These are phyloP conservation scores for Curvularia spicifera DNA, from an alignment of 2,329 filamentous ascomycete genomes.

Conservation along the genomic window DNA sequence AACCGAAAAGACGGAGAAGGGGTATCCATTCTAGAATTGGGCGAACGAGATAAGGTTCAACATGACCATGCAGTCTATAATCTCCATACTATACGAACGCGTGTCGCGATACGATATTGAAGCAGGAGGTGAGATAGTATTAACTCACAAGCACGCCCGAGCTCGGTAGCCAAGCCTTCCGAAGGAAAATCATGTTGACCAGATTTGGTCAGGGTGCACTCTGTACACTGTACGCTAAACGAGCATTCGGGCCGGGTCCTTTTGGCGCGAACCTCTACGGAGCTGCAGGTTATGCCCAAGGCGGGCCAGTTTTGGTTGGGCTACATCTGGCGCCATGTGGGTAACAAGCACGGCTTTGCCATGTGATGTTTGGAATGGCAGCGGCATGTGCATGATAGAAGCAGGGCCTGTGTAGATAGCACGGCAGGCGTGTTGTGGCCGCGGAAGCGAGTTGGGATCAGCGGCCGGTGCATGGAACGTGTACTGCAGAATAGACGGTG, in stretches of 20 bases:
- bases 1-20: slow-evolving; percentile 64
- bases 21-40: slow-evolving; percentile 64
- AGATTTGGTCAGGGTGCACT: neutral
- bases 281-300: slow-evolving; percentile 8
- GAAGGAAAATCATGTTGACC: neutral
- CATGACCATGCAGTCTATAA: neutral
- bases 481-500: neutral
- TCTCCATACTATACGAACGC: neutral
- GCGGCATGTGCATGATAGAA: neutral
- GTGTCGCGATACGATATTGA: neutral
- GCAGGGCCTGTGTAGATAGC: neutral
- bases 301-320: neutral
- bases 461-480: neutral
- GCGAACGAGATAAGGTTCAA: neutral
- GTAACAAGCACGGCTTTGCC: neutral
- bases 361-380: neutral
- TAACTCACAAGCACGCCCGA: neutral
- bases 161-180: neutral
- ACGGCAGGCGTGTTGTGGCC: neutral
- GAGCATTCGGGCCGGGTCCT: slow-evolving; percentile 11
- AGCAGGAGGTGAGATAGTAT: neutral
- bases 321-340: neutral
- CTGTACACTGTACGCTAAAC: neutral
- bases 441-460: neutral
- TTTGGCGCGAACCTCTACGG: slow-evolving; percentile 7